Evolutionary conservation across 2,329 filamentous ascomycete species (phyloP), one percentile per base, ranked within the genome.

Genomic region (Calonectria honghensis): DNA sequence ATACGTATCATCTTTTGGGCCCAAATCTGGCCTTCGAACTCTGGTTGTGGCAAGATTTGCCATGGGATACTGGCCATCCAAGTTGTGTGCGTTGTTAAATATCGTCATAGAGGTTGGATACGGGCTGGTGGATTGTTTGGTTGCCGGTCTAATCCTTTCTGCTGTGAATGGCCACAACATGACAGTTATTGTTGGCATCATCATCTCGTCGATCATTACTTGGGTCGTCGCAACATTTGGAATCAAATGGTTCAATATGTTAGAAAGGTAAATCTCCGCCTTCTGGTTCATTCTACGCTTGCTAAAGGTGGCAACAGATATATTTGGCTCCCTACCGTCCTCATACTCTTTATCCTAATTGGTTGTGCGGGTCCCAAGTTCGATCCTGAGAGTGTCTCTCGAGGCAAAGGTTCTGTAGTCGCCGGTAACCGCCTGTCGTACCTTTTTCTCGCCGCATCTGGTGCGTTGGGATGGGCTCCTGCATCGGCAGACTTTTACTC

Each of bases 401-500:
- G 4, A n/a, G 63, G 63, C 5, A 10, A 41, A 11, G 45, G 45
- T 7, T 29, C 63, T 11, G 14, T 32, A 11, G 16, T 50, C 18
- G n/a, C 61, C 4, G 39, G 61, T 18, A 65, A 65, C 3, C 61
- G 61, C 6, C 14, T 65, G 3, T 65, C 61, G 14, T 65, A 65
- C 27, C 50, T 65, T n/a, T 65, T 65, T 14, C 61, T 65, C 61
- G 29, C 39, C 5, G 61, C 61, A 3, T 65, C 61, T 18, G 61
- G 61, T 20, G 35, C 61, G 6, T 27, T 65, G 39, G 37, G 61
- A 3, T 65, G 61, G 61, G 61, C 61, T 35, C 61, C 63, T 3
- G 63, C 63, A 32, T 50, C 63, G 24, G 63, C 63, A 18, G 63
- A 66, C 63, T 66, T 50, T 66, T 66, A 51, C 63, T 66, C 41